Conservation (phyloP, 495 filamentous ascomycete genomes). For the Aspergillus cavernicola region DNA sequence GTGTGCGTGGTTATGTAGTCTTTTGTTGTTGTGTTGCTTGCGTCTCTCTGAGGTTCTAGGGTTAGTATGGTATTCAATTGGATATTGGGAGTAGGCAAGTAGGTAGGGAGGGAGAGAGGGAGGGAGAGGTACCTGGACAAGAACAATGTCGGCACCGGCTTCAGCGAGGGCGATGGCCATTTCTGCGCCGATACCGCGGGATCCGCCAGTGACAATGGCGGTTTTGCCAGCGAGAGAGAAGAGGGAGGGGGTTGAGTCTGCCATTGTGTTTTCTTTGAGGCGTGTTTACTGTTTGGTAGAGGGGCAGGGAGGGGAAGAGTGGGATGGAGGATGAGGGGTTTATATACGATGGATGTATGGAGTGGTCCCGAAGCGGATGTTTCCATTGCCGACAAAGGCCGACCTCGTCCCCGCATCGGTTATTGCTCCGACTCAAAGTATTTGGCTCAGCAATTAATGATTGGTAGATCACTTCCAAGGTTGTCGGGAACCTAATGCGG, state of each 20-base stretch:
- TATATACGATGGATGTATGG: neutral
- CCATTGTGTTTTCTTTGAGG: constrained; percentile 15
- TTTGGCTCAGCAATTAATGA: no score
- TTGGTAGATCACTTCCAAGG: no score
- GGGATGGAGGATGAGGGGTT: neutral
- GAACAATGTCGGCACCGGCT: constrained; percentile 76
- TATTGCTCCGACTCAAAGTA: constrained; percentile 4
- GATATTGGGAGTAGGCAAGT: neutral
- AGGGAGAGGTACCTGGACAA: constrained; percentile 60
- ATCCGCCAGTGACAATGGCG: constrained; percentile 82
- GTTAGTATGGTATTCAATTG: neutral
- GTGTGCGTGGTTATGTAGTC: constrained; percentile 47
- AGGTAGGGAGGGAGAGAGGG: constrained; percentile 21
- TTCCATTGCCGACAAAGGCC: constrained; percentile 10
- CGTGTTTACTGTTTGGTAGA: no score
- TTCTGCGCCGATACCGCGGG: constrained; percentile 80
- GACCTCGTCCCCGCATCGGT: constrained; percentile 6
- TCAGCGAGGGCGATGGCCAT: constrained; percentile 82
- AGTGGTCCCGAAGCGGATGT: constrained; percentile 4
- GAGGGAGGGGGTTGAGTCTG: constrained; percentile 29
- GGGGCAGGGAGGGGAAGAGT: no score
- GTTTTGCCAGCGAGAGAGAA: constrained; percentile 56
- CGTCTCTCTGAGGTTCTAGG: constrained; percentile 59
- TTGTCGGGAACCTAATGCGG: no score
- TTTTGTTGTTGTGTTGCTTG: constrained; percentile 50